phyloP scores from a whole-genome alignment of 1,139 yeast genomes.

The Nakaseomyces bracarensis region DNA sequence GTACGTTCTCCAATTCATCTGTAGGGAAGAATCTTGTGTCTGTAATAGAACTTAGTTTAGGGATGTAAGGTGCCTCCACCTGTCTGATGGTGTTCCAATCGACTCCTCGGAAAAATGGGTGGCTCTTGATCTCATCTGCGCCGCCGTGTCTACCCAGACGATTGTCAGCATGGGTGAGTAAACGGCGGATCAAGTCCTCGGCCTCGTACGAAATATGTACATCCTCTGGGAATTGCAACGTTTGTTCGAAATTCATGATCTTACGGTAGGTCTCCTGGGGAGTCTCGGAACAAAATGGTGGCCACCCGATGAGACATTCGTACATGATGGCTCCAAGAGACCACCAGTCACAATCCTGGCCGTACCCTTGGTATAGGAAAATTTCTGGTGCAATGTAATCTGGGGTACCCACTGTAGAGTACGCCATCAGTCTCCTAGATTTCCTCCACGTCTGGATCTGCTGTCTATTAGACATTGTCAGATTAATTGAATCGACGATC shows the following conservation, averaged over 20 bases:
- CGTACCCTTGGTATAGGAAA: conserved; percentile 93
- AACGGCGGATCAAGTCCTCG: conserved; percentile 79
- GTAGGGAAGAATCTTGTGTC: conserved; percentile 98
- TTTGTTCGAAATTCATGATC: conserved; percentile 91
- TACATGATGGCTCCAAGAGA: conserved; percentile 97
- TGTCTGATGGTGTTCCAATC: conserved; percentile 92
- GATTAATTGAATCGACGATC: conserved; percentile 90
- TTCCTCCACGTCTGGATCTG: conserved; percentile 99
- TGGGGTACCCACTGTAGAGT: conserved; percentile 97
- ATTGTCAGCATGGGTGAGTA: conserved; percentile 75
- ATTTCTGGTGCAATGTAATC: conserved; percentile 99
- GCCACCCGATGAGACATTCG: conserved; percentile 98
- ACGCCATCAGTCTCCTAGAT: conserved; percentile 93
- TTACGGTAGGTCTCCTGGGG: conserved; percentile 98
- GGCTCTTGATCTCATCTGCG: conserved; percentile 84
- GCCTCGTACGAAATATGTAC: conserved; percentile 89
- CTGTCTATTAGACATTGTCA: conserved; percentile 92
- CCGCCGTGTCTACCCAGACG: conserved; percentile 90
- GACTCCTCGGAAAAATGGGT: conserved; percentile 92
- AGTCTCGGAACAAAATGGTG: conserved; percentile 96
- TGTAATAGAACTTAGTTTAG: conserved; percentile 74
- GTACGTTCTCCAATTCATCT: conserved; percentile 91
- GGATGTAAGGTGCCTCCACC: conserved; percentile 93
- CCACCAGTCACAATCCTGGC: conserved; percentile 99
- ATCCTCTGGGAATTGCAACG: conserved; percentile 90